Evolutionary conservation across 2,329 filamentous ascomycete genomes (phyloP).

Genomic region (Penicillium freii): DNA sequence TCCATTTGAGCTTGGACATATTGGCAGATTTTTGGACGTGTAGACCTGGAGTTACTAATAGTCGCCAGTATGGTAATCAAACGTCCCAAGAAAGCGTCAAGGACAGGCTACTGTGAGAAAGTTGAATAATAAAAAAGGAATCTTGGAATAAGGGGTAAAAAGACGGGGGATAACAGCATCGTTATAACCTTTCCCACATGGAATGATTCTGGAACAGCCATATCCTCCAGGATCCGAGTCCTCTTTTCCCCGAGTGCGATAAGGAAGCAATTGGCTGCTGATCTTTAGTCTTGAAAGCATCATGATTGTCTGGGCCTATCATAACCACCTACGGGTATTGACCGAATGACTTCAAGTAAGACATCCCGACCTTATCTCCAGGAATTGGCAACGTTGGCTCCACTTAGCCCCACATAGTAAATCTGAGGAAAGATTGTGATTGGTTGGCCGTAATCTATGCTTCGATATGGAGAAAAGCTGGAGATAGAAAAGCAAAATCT

Average conservation of each 20-base stretch:
- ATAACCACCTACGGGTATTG: conserved; percentile 10
- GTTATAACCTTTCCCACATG: not conserved
- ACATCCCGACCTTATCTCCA: conserved; percentile 26
- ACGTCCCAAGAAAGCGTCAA: not conserved
- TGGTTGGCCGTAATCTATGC: conserved; percentile 27
- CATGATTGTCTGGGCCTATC: conserved; percentile 8
- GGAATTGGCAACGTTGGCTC: not conserved
- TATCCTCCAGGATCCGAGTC: not conserved
- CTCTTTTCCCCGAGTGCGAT: conserved; percentile 1
- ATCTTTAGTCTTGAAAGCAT: not conserved
- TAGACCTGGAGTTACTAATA: not conserved
- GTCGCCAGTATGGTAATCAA: not conserved
- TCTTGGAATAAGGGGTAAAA: not conserved
- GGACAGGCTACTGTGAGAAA: not conserved
- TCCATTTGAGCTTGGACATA: conserved; percentile 30
- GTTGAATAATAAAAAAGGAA: not conserved
- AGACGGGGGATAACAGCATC: not conserved
- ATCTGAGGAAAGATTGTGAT: not conserved
- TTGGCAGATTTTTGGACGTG: conserved; percentile 2
- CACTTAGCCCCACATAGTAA: not conserved
- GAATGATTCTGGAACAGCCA: not conserved
- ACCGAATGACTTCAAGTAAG: conserved; percentile 25
- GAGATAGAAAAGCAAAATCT: conserved; percentile 6
- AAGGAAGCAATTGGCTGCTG: not conserved
- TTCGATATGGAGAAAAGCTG: conserved; percentile 6